Base-by-base conservation (phyloP, 2,329 filamentous ascomycete species). In the Trichoderma arundinaceum region DNA sequence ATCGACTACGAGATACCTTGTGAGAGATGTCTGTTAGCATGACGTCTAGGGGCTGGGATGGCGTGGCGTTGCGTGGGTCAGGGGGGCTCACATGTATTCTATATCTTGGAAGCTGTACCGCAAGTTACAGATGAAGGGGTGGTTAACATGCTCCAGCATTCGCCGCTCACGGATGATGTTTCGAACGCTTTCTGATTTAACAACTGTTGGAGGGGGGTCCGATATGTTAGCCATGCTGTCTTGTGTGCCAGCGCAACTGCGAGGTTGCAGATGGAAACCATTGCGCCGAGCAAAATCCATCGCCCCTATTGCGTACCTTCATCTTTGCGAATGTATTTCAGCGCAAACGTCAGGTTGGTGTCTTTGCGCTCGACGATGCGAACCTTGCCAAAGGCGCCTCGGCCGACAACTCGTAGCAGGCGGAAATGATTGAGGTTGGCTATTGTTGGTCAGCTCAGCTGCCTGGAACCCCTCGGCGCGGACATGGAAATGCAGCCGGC, bases 91-190 rank as follows among this genome's bases (percentile, higher is more conserved):
- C 92, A 99, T 90, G 80, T 99, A 99, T 79, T 99, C 95, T 73
- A 98, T 93, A 79, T 99, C 95, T 80, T 99, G 95, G 77, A 99
- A 99, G 80, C 94, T 97, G 81, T 98, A 99, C 74, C 95, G 91
- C 83, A 99, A 82, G 79, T 99, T 99, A 83, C 94, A 98, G 72
- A 99, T 91, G 78, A 98, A 99, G 32, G 94, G 93, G 75, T 99
- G 95, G 77, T 97, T 97, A 73, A 99, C 86, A 77, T 98, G 93
- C 81, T 99, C 94, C 75, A 99, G 87, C 95, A 99, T 99, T 76
- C 94, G 89, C 69, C 95, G 88, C 83, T 99, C 95, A 72, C 95
- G 90, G 75, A 99, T 95, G 72, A 99, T 99, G 77, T 99, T 99
- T 74, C 94, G 91, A 68, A 98, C 95, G 76, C 94, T 98, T 79